These are phyloP conservation scores for Cicer chorassanicum DNA, from an alignment of 306 rosid species.

Conservation along the genomic window DNA sequence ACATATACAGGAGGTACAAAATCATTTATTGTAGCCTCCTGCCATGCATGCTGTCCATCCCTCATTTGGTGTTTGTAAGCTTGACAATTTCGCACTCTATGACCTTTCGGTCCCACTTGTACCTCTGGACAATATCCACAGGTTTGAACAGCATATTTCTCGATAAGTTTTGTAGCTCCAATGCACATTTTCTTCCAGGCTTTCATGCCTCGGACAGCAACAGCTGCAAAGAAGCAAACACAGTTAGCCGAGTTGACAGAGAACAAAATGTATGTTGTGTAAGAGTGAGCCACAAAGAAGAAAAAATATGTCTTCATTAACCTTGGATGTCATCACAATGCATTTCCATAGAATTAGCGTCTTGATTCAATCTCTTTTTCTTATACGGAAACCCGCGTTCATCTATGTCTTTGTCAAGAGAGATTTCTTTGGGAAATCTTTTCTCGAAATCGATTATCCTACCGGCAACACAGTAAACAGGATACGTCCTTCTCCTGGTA, in stretches of 20 bases:
- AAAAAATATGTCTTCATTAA: slow-evolving; percentile 35
- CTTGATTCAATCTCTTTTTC: slow-evolving; percentile 41
- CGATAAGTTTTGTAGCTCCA: slow-evolving; percentile 66
- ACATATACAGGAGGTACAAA: slow-evolving; percentile 69
- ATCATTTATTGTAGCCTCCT: slow-evolving; percentile 66
- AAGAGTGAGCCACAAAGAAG: neutral
- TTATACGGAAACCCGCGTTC: slow-evolving; percentile 58
- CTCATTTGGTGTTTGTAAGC: slow-evolving; percentile 85
- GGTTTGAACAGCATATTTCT: slow-evolving; percentile 66
- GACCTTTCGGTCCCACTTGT: slow-evolving; percentile 82
- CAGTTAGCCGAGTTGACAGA: slow-evolving; percentile 31
- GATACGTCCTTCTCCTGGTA: slow-evolving; percentile 68
- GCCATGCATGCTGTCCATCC: slow-evolving; percentile 88
- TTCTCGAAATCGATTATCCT: slow-evolving; percentile 71
- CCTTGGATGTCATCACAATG: slow-evolving; percentile 60
- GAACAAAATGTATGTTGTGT: neutral
- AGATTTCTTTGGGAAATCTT: slow-evolving; percentile 50
- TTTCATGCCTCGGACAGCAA: slow-evolving; percentile 66
- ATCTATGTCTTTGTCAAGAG: slow-evolving; percentile 55
- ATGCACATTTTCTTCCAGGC: slow-evolving; percentile 63
- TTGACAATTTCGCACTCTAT: slow-evolving; percentile 66
- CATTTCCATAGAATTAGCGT: slow-evolving; percentile 39
- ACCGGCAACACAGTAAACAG: slow-evolving; percentile 67
- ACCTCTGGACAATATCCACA: slow-evolving; percentile 82
- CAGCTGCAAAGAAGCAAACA: slow-evolving; percentile 50